Evolutionary conservation across 1,284 basidiomycete genomes (phyloP).

Genomic region (Prillingera fragicola): DNA sequence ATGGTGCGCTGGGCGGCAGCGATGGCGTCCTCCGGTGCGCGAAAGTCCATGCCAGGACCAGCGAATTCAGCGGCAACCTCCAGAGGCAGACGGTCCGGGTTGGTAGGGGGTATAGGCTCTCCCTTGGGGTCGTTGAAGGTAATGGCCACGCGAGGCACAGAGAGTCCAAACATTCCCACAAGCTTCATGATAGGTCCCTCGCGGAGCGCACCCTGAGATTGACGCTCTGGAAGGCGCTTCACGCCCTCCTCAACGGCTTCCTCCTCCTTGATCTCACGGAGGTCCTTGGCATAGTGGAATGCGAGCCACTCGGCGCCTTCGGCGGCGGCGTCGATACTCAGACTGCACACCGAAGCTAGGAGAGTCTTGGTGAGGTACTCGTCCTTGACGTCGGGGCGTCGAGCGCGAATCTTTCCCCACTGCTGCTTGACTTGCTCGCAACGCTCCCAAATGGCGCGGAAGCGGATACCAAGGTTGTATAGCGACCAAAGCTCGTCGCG

Average conservation of each 20-base stretch:
- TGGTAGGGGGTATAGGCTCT: slow-evolving; percentile 29
- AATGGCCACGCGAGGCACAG: slow-evolving; percentile 29
- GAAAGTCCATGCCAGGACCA: slow-evolving; percentile 30
- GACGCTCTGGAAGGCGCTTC: slow-evolving; percentile 34
- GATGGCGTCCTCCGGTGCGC: slow-evolving; percentile 32
- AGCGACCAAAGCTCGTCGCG: slow-evolving; percentile 82
- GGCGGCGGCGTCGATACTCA: slow-evolving; percentile 74
- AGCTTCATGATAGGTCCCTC: slow-evolving; percentile 39
- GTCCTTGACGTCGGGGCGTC: slow-evolving; percentile 39
- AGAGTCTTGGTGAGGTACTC: slow-evolving; percentile 34
- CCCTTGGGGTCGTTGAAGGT: slow-evolving; percentile 36
- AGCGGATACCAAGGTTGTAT: slow-evolving; percentile 76
- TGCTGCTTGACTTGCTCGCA: slow-evolving; percentile 59
- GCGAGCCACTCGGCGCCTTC: slow-evolving; percentile 89
- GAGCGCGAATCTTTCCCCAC: slow-evolving; percentile 53
- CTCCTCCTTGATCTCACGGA: slow-evolving; percentile 65
- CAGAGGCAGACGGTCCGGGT: slow-evolving; percentile 32
- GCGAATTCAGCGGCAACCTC: slow-evolving; percentile 46
- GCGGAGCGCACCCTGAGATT: slow-evolving; percentile 24
- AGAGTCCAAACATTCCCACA: slow-evolving; percentile 41
- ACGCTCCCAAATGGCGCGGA: slow-evolving; percentile 73
- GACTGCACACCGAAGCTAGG: slow-evolving; percentile 36
- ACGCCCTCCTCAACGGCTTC: slow-evolving; percentile 60
- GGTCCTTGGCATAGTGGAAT: slow-evolving; percentile 61
- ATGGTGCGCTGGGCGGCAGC: slow-evolving; percentile 67